Percentiles rank a stretch among this genome's conserved stretches.
These are phyloP conservation scores for Microdochium trichocladiopsis DNA, from an alignment of 2,329 filamentous ascomycete genomes.

Conservation along the genomic window DNA sequence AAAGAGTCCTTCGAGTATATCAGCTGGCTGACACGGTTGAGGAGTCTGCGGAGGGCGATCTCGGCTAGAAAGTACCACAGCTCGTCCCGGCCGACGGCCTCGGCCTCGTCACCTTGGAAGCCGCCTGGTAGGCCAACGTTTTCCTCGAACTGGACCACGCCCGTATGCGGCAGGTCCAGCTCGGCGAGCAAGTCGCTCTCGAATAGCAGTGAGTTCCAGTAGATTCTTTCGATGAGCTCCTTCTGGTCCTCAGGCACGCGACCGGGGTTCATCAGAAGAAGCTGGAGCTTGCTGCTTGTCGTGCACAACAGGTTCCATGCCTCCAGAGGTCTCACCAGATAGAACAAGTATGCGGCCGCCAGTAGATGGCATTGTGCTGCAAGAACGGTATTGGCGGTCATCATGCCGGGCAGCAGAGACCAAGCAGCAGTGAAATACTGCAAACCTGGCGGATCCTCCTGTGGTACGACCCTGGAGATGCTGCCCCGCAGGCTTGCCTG, in stretches of 20 bases:
- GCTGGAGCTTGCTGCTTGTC: slow-evolving; percentile 73
- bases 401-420: slow-evolving; percentile 68
- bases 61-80: slow-evolving; percentile 84
- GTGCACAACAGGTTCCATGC: slow-evolving; percentile 77
- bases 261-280: slow-evolving; percentile 67
- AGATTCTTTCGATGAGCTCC: slow-evolving; percentile 70
- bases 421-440: slow-evolving; percentile 78
- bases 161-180: slow-evolving; percentile 74
- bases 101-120: slow-evolving; percentile 64
- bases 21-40: slow-evolving; percentile 73
- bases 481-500: slow-evolving; percentile 70
- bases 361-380: slow-evolving; percentile 76
- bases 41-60: slow-evolving; percentile 68
- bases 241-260: slow-evolving; percentile 63
- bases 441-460: slow-evolving; percentile 67
- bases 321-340: slow-evolving; percentile 73
- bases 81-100: slow-evolving; percentile 63
- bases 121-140: slow-evolving; percentile 70
- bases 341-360: slow-evolving; percentile 76
- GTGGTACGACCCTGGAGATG: slow-evolving; percentile 63
- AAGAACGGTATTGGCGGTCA: slow-evolving; percentile 72
- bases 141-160: slow-evolving; percentile 77
- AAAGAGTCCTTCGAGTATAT: slow-evolving; percentile 71
- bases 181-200: slow-evolving; percentile 76
- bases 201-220: slow-evolving; percentile 77